Evolutionary conservation across 129 eudicot species (phyloP), one percentile per base, ranked within the genome.

Genomic region (Artemisia tridentata): DNA sequence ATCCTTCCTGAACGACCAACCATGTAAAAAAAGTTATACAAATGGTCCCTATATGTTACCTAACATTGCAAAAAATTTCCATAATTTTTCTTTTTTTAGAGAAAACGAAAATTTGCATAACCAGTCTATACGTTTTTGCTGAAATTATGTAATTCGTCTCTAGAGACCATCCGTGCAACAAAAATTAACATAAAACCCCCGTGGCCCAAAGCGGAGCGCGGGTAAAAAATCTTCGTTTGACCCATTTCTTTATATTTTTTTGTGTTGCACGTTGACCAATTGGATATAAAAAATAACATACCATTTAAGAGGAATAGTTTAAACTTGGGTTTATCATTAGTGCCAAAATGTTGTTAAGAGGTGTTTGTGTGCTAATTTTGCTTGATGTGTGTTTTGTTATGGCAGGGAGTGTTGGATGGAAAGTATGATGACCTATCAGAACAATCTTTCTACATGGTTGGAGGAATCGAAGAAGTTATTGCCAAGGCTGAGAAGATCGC

Each of bases 401-500:
- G 41, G 64, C 84, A 91, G 98, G 98, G 96, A 57, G 96, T 92
- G 19, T 83, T 92, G 90, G 98, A 92, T 70, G 98, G 98, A 12
- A 92, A 92, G 71, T 92, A 81, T 11, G 98, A 92, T 76, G 98
- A 92, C 73, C 83, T 92, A 61, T 25, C 98, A 1, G 98, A 92
- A 75, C 98, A 92, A 41, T 85, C 98, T 10, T 92, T 92, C 68
- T 92, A 92, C 81, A 92, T 92, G 98, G 98, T 92, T 83, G 98
- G 98, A 75, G 98, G 98, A 16, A 92, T 92, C 4, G 98, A 92
- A 1, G 98, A 92, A 69, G 98, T 92, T 53, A 81, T 89, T 75
- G 98, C 95, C 53, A 92, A 92, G 86, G 98, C 95, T 2, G 98
- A 92, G 85, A 92, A 85, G 96, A 92, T 92, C 48, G 90, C 98